phyloP scores from a whole-genome alignment of 2,329 filamentous ascomycete species.

The Didymella segeticola region DNA sequence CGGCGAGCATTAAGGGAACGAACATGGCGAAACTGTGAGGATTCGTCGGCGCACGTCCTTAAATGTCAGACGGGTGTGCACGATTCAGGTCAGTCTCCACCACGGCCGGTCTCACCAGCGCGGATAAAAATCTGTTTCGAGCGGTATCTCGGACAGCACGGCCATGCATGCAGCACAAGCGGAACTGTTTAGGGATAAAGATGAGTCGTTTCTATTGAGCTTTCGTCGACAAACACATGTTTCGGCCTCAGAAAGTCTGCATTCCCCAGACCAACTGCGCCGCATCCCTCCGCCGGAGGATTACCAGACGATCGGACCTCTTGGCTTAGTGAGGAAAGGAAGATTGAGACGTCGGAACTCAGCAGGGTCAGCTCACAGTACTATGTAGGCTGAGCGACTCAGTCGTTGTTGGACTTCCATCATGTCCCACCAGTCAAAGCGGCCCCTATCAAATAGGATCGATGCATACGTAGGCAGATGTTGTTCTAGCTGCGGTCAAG shows the following conservation, averaged over 20 bases:
- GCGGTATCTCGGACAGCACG: not conserved
- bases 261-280: not conserved
- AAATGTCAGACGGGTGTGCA: not conserved
- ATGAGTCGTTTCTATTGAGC: too few species aligned
- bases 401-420: not conserved
- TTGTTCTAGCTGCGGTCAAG: not conserved
- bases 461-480: too few species aligned
- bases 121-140: constrained; percentile 7
- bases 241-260: not conserved
- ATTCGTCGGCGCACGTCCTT: not conserved
- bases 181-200: not conserved
- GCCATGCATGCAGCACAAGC: not conserved
- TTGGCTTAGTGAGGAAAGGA: too few species aligned
- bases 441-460: not conserved
- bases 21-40: constrained; percentile 3
- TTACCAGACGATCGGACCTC: constrained; percentile 10
- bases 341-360: not conserved
- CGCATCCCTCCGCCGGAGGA: not conserved
- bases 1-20: not conserved
- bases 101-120: constrained; percentile 3
- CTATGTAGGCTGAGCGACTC: not conserved
- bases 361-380: not conserved
- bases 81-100: constrained; percentile 8
- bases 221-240: not conserved
- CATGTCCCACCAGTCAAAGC: not conserved